Evolutionary conservation across 352 stramenopile genomes (phyloP).

Genomic region (Globisporangium echinulatum): DNA sequence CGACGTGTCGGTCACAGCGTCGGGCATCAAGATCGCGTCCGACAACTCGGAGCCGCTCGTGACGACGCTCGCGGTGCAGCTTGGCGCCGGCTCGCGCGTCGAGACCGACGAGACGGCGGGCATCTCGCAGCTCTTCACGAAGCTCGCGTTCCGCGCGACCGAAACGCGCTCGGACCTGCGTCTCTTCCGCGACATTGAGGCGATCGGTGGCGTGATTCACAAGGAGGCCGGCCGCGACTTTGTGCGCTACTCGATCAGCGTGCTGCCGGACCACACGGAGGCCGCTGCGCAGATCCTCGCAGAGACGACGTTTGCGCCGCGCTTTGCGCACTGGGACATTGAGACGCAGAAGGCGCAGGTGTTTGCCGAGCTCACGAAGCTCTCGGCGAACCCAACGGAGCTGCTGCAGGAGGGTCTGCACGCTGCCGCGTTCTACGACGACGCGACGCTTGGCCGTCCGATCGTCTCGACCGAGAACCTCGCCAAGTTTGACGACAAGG

Average conservation of each 20-base stretch:
- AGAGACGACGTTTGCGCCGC: conserved; percentile 69
- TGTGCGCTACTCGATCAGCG: conserved; percentile 72
- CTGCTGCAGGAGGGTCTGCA: conserved; percentile 57
- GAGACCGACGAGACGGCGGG: conserved; percentile 70
- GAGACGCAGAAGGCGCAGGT: conserved; percentile 66
- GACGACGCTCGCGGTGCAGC: conserved; percentile 56
- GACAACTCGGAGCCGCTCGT: conserved; percentile 40
- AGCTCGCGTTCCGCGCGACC: conserved; percentile 82
- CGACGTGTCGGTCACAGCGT: conserved; percentile 29
- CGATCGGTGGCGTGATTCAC: conserved; percentile 60
- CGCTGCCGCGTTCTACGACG: conserved; percentile 78
- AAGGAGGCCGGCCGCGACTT: conserved; percentile 62
- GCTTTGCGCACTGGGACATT: conserved; percentile 77
- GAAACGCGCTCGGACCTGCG: conserved; percentile 67
- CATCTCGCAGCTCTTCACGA: conserved; percentile 70
- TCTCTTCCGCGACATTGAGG: conserved; percentile 78
- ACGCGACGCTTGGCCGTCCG: conserved; percentile 57
- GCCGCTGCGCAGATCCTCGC: conserved; percentile 66
- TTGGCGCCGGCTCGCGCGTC: conserved; percentile 50
- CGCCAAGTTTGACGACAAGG: conserved; percentile 31
- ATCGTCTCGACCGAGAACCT: conserved; percentile 52
- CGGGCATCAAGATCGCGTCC: conserved; percentile 58
- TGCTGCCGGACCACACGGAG: conserved; percentile 62
- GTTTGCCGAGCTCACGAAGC: conserved; percentile 39
- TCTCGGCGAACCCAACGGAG: conserved; percentile 29